Percentiles rank a stretch among this genome's conserved stretches.
Evolutionary conservation across 2,329 filamentous ascomycete genomes (phyloP).

Genomic region (Falciphora oryzae): DNA sequence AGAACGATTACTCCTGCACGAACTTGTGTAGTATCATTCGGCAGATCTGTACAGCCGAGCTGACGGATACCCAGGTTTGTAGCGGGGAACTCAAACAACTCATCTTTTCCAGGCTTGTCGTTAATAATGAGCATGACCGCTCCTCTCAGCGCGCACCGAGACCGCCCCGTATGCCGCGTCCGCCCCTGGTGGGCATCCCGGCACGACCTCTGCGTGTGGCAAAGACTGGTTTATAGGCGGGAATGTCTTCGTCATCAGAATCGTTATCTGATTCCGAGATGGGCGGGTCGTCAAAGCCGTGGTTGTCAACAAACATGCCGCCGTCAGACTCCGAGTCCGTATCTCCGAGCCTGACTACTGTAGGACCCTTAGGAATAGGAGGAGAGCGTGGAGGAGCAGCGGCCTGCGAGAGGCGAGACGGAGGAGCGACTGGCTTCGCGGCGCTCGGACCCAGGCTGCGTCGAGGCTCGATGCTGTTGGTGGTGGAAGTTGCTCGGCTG

Average conservation of each 20-base stretch:
- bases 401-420: background rate
- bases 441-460: background rate
- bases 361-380: conserved; percentile 18
- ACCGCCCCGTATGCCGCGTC: conserved; percentile 12
- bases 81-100: too few relatives aligned
- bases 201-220: conserved; percentile 11
- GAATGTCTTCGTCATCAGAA: conserved; percentile 15
- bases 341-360: conserved; percentile 27
- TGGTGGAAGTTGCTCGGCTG: background rate
- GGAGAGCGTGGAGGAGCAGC: background rate
- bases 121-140: background rate
- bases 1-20: too few relatives aligned
- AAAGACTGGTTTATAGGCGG: conserved; percentile 12
- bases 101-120: too few relatives aligned
- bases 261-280: conserved; percentile 19
- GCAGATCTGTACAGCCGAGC: too few relatives aligned
- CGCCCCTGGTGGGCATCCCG: conserved; percentile 11
- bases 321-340: conserved; percentile 13
- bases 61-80: too few relatives aligned
- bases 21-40: too few relatives aligned
- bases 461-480: background rate
- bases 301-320: conserved; percentile 3
- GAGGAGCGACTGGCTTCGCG: background rate
- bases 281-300: conserved; percentile 11
- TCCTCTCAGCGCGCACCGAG: conserved; percentile 1